Evolutionary conservation across 306 rosid genomes (phyloP).

Genomic region (Carpinus fangiana): DNA sequence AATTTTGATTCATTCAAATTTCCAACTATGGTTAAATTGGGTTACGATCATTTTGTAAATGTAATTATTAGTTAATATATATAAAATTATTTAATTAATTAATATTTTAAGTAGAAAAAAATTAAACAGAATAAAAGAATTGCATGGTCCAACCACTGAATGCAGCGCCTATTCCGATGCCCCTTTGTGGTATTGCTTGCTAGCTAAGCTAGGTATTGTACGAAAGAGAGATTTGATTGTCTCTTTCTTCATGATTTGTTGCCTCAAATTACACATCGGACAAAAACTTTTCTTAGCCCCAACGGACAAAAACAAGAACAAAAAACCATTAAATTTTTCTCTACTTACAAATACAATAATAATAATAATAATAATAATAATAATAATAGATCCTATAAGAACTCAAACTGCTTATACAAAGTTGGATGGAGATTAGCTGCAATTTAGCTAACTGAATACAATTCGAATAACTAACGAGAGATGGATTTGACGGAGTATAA

Average conservation of each 20-base stretch:
- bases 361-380: too few relatives aligned
- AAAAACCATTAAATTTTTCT: neutral
- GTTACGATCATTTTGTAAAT: too few relatives aligned
- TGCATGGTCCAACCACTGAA: neutral
- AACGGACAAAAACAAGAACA: neutral
- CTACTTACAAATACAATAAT: neutral
- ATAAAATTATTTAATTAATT: too few relatives aligned
- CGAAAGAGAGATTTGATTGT: neutral
- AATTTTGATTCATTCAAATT: neutral
- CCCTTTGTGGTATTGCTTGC: neutral
- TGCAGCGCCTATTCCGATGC: neutral
- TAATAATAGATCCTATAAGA: too few relatives aligned
- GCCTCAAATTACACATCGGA: conserved; percentile 3
- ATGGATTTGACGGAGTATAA: too few relatives aligned
- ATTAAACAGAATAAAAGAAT: neutral
- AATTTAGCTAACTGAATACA: too few relatives aligned
- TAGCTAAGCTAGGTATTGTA: neutral
- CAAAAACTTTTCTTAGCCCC: conserved; percentile 23
- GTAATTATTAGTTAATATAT: too few relatives aligned
- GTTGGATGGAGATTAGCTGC: too few relatives aligned
- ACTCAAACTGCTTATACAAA: too few relatives aligned
- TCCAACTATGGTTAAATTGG: too few relatives aligned
- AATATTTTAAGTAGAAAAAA: too few relatives aligned
- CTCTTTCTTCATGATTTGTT: conserved; percentile 1
- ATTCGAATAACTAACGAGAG: too few relatives aligned